Evolutionary conservation across 2,329 filamentous ascomycete genomes (phyloP).

Genomic region (Xylariaceae sp.): DNA sequence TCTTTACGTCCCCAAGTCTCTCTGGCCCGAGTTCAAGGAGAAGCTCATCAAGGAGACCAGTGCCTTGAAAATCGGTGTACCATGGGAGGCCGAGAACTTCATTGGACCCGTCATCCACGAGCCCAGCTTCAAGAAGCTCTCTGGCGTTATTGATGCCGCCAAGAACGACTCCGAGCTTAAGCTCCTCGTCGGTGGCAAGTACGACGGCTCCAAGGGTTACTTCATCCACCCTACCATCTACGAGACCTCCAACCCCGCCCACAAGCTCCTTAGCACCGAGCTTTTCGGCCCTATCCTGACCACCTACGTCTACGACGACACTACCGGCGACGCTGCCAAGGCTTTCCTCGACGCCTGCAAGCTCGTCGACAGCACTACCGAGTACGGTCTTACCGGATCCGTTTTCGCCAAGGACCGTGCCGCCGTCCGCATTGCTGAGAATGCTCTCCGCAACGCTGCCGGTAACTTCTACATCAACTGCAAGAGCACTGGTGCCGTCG

Average conservation of each 20-base stretch:
- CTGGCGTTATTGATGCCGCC: conserved; percentile 71
- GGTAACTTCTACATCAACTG: conserved; percentile 86
- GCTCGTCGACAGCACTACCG: conserved; percentile 64
- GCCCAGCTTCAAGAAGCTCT: conserved; percentile 74
- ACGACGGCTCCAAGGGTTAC: conserved; percentile 74
- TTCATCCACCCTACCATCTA: conserved; percentile 83
- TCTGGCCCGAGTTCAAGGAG: conserved; percentile 67
- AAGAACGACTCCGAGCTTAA: conserved; percentile 68
- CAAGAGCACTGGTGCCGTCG: conserved; percentile 70
- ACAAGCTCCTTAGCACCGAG: conserved; percentile 70
- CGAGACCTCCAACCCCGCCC: conserved; percentile 64
- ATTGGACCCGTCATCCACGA: conserved; percentile 83
- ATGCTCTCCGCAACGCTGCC: conserved; percentile 64
- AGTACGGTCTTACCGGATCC: conserved; percentile 73
- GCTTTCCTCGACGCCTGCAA: conserved; percentile 57
- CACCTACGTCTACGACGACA: conserved; percentile 73
- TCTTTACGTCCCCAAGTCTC: conserved; percentile 68
- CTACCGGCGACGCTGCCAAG: conserved; percentile 39
- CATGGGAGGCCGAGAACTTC: conserved; percentile 69
- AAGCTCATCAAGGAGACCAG: conserved; percentile 63
- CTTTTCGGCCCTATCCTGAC: conserved; percentile 55
- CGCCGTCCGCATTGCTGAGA: conserved; percentile 62
- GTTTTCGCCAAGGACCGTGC: conserved; percentile 67
- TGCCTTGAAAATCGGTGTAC: conserved; percentile 64
- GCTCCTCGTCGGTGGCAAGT: conserved; percentile 68